Percentiles rank a stretch among this genome's conserved stretches.
Evolutionary conservation across 768 basidiomycete species (phyloP).

Genomic region (Macrolepiota albuminosa): DNA sequence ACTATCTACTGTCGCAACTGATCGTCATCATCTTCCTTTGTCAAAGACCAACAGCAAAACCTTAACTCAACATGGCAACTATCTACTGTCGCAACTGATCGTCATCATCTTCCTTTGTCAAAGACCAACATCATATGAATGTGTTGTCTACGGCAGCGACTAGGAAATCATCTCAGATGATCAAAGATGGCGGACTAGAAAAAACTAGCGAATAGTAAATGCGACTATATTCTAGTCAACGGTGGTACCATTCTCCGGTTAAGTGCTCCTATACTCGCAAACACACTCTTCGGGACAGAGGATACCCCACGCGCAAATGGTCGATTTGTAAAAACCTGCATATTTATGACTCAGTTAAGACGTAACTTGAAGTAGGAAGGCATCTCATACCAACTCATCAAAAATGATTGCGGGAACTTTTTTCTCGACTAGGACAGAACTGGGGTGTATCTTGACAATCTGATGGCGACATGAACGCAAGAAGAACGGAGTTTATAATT

Average conservation of each 20-base stretch:
- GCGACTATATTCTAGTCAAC: not conserved
- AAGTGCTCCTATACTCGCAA: conserved; percentile 29
- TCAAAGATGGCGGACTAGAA: not conserved
- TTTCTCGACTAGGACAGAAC: conserved; percentile 76
- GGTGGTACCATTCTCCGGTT: conserved; percentile 21
- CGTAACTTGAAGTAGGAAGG: not conserved
- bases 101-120: not conserved
- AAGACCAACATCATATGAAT: not conserved
- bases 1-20: not conserved
- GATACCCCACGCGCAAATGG: conserved; percentile 94
- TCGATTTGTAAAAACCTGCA: conserved; percentile 71
- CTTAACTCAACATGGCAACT: not conserved
- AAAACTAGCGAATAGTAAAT: not conserved
- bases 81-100: too few species aligned
- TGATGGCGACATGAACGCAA: conserved; percentile 13
- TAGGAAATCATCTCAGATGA: not conserved
- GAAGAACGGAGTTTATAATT: not conserved
- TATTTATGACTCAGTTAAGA: conserved; percentile 1
- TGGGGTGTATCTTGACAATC: conserved; percentile 89
- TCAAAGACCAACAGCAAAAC: not conserved
- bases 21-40: not conserved
- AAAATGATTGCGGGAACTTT: conserved; percentile 87
- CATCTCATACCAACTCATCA: conserved; percentile 76
- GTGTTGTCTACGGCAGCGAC: not conserved
- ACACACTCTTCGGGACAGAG: conserved; percentile 56